Evolutionary conservation across 169 alveolate genomes (phyloP), one percentile per base, ranked within the genome.

Genomic region (Sarcocystis neurona): DNA sequence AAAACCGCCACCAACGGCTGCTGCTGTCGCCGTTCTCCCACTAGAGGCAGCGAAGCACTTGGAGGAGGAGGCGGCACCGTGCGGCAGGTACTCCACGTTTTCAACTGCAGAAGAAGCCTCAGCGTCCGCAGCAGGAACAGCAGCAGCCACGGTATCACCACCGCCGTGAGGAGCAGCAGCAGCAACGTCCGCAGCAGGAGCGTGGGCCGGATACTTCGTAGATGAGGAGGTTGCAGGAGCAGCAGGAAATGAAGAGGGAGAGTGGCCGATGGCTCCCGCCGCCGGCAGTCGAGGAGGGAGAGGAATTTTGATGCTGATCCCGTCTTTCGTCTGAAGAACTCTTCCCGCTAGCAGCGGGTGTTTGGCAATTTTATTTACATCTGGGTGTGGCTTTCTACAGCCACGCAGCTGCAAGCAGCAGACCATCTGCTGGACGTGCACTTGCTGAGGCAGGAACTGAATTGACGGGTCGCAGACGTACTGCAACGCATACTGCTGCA

Each of bases 401-500:
- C 90, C 90, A 3, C 91, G 87, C 75, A 87, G 34, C 48, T 87
- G 79, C 23, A 87, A 68, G 34, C 91, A 80, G n/a, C 91, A 87
- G 0, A 87, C 91, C n/a, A 87, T n/a, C 78, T 87, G 91, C 82
- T 74, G 85, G 0, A 77, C 50, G 10, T 75, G 27, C 23, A 84
- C 66, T 10, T 75, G 43, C 74, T 87, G 75, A 0, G 91, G 91
- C 34, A 41, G 27, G 58, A 87, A 87, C 66, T 75, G 87, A 0
- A 87, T 46, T 20, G n/a, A 34, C 10, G 63, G 91, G 37, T 46
- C 20, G 87, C 79, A 48, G 48, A 77, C 53, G 46, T 87, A 87
- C n/a, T 43, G 34, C 60, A 53, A 63, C 32, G 37, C 18, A 23
- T 32, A 41, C 56, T 60, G 44, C 37, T 37, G n/a, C n/a, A n/a